Evolutionary conservation across 345 rosid species (phyloP).

Genomic region (Gynandropsis gynandra): DNA sequence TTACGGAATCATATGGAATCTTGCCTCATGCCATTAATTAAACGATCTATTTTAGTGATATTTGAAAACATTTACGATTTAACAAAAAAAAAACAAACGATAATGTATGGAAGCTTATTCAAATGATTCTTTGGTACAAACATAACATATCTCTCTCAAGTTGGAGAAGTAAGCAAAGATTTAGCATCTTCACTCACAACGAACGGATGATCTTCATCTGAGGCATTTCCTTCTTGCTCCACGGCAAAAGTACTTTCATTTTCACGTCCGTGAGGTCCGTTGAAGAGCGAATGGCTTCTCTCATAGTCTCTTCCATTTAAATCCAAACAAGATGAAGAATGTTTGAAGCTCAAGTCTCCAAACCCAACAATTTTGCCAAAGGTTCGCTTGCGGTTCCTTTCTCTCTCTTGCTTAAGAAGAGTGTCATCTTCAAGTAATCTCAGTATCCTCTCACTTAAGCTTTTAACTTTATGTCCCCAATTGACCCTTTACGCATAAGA

Average conservation of each 20-base stretch:
- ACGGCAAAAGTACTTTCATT: background rate
- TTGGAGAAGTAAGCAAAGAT: conserved; percentile 34
- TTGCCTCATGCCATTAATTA: too few relatives aligned
- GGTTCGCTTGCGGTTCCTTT: conserved; percentile 39
- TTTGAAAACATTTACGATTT: too few relatives aligned
- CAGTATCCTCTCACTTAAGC: conserved; percentile 36
- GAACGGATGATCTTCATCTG: conserved; percentile 41
- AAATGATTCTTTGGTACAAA: too few relatives aligned
- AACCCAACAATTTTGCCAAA: conserved; percentile 54
- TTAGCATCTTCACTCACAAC: conserved; percentile 12
- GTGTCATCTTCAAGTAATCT: conserved; percentile 41
- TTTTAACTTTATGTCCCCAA: conserved; percentile 51
- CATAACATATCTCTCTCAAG: background rate
- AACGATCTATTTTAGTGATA: too few relatives aligned
- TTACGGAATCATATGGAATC: too few relatives aligned
- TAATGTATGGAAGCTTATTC: too few relatives aligned
- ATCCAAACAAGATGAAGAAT: conserved; percentile 19
- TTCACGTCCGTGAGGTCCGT: conserved; percentile 11
- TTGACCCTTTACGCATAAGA: conserved; percentile 35
- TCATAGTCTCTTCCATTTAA: conserved; percentile 13
- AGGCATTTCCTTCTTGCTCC: too few relatives aligned
- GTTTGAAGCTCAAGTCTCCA: conserved; percentile 42
- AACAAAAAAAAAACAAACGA: too few relatives aligned
- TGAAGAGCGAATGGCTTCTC: background rate
- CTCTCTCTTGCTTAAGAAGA: conserved; percentile 44